Percentiles rank a stretch among this genome's conserved stretches.
Conservation (phyloP, 1,139 yeast genomes). For the Kazachstania sp. region DNA sequence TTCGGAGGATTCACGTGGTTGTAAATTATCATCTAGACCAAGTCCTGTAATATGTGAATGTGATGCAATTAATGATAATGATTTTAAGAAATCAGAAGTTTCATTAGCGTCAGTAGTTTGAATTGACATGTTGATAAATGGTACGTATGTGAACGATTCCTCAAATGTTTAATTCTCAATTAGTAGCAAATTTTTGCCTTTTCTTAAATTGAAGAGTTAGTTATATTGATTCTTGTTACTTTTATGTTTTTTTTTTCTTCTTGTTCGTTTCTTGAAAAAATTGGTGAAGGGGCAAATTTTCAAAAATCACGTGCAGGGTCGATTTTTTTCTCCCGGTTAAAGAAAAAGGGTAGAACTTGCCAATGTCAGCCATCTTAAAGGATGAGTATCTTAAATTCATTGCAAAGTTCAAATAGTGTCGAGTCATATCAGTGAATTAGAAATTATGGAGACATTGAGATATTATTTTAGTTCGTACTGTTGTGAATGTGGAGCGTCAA, state of each 20-base stretch:
- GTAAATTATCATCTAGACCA: conserved; percentile 84
- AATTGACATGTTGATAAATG: conserved; percentile 33
- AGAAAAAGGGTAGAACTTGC: not conserved
- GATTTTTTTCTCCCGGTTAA: too few species aligned
- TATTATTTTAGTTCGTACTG: conserved; percentile 10
- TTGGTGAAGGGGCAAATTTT: conserved; percentile 1
- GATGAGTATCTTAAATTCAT: not conserved
- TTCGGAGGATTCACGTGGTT: conserved; percentile 69
- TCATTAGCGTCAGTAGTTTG: conserved; percentile 37
- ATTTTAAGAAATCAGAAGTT: conserved; percentile 38
- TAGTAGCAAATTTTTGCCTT: too few species aligned
- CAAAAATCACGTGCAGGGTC: not conserved
- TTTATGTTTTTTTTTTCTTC: not conserved
- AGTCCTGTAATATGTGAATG: conserved; percentile 95
- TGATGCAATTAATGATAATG: conserved; percentile 77
- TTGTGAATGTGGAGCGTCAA: conserved; percentile 11
- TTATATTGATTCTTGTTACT: too few species aligned
- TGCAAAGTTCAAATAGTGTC: too few species aligned
- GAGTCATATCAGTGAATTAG: not conserved
- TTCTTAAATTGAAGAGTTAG: too few species aligned
- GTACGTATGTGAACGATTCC: too few species aligned
- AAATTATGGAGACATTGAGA: conserved; percentile 3
- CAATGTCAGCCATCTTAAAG: too few species aligned
- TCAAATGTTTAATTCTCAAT: too few species aligned
- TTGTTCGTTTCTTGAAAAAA: not conserved